These are phyloP conservation scores for Talaromyces thailandensis DNA, from an alignment of 495 filamentous ascomycete genomes.

Conservation along the genomic window DNA sequence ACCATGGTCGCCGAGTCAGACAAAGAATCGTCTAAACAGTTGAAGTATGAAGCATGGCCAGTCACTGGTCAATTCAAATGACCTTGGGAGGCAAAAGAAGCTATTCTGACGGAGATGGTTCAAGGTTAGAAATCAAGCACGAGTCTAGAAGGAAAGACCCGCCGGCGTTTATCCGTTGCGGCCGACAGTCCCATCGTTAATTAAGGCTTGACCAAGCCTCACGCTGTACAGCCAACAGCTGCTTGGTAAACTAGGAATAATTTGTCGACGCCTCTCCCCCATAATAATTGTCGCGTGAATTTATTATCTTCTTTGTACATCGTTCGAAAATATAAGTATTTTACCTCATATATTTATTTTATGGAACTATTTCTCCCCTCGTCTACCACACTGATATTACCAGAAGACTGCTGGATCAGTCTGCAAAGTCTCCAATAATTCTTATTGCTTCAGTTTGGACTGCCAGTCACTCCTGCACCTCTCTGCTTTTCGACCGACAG, in stretches of 20 bases:
- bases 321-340: neutral
- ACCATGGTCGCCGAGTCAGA: neutral
- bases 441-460: neutral
- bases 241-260: neutral
- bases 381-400: neutral
- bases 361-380: neutral
- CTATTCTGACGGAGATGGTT: neutral
- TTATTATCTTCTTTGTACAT: neutral
- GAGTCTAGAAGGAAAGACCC: neutral
- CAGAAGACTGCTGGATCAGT: neutral
- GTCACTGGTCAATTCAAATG: neutral
- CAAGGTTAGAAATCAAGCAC: neutral
- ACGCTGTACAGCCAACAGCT: neutral
- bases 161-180: neutral
- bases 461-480: neutral
- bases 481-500: neutral
- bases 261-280: neutral
- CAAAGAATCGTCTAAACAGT: neutral
- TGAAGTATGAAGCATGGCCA: neutral
- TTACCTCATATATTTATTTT: neutral
- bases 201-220: neutral
- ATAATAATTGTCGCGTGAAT: neutral
- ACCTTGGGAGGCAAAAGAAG: neutral
- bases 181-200: neutral
- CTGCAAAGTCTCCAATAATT: neutral